Percentiles rank a stretch among this genome's conserved stretches.
Evolutionary conservation across 2,329 filamentous ascomycete genomes (phyloP).

Genomic region (Colletotrichum brevisporum): DNA sequence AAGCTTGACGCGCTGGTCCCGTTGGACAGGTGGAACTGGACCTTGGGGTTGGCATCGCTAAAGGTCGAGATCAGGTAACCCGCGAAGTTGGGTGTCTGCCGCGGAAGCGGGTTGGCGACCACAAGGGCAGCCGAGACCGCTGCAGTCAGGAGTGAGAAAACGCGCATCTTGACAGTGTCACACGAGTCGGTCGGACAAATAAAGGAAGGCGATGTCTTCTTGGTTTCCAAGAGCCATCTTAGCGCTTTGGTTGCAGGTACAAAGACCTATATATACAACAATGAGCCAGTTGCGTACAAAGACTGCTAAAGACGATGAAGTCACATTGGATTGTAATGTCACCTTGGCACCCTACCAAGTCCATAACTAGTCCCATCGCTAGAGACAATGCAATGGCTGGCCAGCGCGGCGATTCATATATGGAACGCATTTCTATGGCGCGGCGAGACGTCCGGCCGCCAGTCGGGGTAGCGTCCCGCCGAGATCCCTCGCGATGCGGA

Average conservation of each 20-base stretch:
- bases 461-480: slow-evolving; percentile 31
- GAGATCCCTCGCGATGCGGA: slow-evolving; percentile 22
- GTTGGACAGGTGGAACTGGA: slow-evolving; percentile 52
- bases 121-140: slow-evolving; percentile 9
- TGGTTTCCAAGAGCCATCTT: background rate
- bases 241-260: background rate
- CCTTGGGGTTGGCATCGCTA: slow-evolving; percentile 49
- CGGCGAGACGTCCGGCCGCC: slow-evolving; percentile 18
- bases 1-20: slow-evolving; percentile 50
- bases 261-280: background rate
- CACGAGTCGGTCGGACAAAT: background rate
- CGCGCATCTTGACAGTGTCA: slow-evolving; percentile 13
- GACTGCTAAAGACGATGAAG: background rate
- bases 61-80: slow-evolving; percentile 56
- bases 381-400: no score
- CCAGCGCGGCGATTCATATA: background rate
- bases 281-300: no score
- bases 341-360: no score
- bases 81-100: slow-evolving; percentile 43
- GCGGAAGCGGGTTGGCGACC: slow-evolving; percentile 13
- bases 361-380: background rate
- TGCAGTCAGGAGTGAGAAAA: slow-evolving; percentile 5
- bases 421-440: slow-evolving; percentile 21
- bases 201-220: background rate
- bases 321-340: background rate